These are phyloP conservation scores for Nicotiana benthamiana DNA, from an alignment of 257 asterid genomes.

Conservation along the genomic window DNA sequence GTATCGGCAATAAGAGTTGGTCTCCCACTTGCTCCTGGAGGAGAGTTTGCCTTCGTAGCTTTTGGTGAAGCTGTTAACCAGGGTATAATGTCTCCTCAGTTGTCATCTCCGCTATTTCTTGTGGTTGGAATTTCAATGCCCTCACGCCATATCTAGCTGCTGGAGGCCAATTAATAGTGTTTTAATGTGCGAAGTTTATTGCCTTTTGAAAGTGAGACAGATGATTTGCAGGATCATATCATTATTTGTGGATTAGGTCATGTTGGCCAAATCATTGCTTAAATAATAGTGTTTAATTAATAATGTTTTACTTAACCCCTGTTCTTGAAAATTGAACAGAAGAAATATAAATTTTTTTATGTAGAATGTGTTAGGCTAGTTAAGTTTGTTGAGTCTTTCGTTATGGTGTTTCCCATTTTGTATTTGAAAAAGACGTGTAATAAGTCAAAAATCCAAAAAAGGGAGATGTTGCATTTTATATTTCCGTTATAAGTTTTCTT, in stretches of 20 bases:
- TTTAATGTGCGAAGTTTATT: constrained; percentile 96
- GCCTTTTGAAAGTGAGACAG: constrained; percentile 99
- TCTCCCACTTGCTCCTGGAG: constrained; percentile 98
- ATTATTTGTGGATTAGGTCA: constrained; percentile 99
- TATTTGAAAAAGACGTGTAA: no score
- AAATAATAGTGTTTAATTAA: constrained; percentile 59
- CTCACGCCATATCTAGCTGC: constrained; percentile 97
- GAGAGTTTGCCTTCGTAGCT: constrained; percentile 98
- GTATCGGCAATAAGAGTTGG: constrained; percentile 93
- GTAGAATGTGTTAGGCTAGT: neutral
- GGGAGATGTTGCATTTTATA: no score
- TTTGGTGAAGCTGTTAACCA: constrained; percentile 99
- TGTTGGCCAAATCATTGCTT: constrained; percentile 98
- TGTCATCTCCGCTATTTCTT: constrained; percentile 88
- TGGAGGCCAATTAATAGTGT: constrained; percentile 96
- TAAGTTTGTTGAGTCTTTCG: no score
- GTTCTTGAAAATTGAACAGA: constrained; percentile 35
- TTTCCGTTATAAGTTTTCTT: no score
- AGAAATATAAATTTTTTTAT: neutral
- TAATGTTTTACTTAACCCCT: constrained; percentile 24
- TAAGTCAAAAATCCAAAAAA: no score
- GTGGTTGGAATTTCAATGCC: constrained; percentile 97
- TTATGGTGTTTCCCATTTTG: no score
- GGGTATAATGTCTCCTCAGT: constrained; percentile 92
- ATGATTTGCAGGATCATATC: constrained; percentile 97